These are phyloP conservation scores for Boletellus ananiceps DNA, from an alignment of 768 basidiomycete genomes.

Conservation along the genomic window DNA sequence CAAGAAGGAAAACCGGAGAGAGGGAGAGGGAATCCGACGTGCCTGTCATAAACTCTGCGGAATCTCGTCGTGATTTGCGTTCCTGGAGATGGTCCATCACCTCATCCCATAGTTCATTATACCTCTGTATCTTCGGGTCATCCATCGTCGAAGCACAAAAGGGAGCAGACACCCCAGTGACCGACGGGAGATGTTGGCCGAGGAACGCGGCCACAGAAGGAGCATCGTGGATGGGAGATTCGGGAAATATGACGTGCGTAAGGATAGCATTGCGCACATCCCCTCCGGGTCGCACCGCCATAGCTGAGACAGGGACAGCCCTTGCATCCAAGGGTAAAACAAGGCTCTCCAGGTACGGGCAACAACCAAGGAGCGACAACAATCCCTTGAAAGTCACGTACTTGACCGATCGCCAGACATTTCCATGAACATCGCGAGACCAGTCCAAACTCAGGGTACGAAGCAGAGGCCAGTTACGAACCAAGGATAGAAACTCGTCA, in stretches of 20 bases:
- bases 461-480: constrained; percentile 3
- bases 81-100: neutral
- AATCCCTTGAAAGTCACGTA: constrained; percentile 2
- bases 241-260: too few species aligned
- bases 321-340: too few species aligned
- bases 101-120: neutral
- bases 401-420: neutral
- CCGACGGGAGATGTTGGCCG: too few species aligned
- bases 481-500: neutral
- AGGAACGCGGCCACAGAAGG: too few species aligned
- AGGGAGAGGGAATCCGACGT: neutral
- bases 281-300: too few species aligned
- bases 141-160: neutral
- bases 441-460: neutral
- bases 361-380: neutral
- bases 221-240: too few species aligned
- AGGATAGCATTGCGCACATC: too few species aligned
- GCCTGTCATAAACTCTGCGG: neutral
- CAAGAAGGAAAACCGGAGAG: neutral
- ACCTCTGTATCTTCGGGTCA: neutral
- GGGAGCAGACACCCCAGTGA: too few species aligned
- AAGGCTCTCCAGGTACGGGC: too few species aligned
- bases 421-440: neutral
- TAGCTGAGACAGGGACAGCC: too few species aligned
- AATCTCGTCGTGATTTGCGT: neutral